These are phyloP conservation scores for Phoma sp. DNA, from an alignment of 2,329 filamentous ascomycete species.

Conservation along the genomic window DNA sequence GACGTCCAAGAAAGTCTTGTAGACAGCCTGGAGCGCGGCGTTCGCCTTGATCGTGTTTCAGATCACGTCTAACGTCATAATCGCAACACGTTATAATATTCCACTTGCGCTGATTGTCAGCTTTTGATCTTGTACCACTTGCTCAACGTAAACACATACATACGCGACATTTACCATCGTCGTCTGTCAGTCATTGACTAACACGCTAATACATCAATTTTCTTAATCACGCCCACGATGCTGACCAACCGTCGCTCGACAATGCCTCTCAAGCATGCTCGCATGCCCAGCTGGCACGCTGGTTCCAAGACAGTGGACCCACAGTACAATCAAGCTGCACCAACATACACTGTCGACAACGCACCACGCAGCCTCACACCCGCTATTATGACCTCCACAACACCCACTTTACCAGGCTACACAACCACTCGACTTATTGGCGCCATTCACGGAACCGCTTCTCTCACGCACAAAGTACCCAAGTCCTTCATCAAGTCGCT, in stretches of 20 bases:
- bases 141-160: neutral
- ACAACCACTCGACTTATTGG: slow-evolving; percentile 35
- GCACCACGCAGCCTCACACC: slow-evolving; percentile 33
- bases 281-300: slow-evolving; percentile 34
- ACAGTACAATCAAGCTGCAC: neutral
- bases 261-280: slow-evolving; percentile 39
- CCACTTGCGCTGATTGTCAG: neutral
- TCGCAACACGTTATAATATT: slow-evolving; percentile 4
- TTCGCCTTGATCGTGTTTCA: slow-evolving; percentile 35
- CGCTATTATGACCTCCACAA: slow-evolving; percentile 39
- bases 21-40: slow-evolving; percentile 24
- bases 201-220: neutral
- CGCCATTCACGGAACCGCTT: slow-evolving; percentile 40
- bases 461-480: slow-evolving; percentile 41
- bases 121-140: neutral
- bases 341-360: slow-evolving; percentile 29
- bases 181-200: neutral
- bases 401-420: slow-evolving; percentile 34
- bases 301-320: slow-evolving; percentile 24
- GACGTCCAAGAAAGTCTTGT: slow-evolving; percentile 25
- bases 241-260: slow-evolving; percentile 47
- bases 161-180: neutral
- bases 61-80: slow-evolving; percentile 18
- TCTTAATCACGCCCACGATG: slow-evolving; percentile 20
- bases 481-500: slow-evolving; percentile 44